Percentiles rank a stretch among this genome's conserved stretches.
Evolutionary conservation across 257 asterid species (phyloP).

Genomic region (Solanum chilense): DNA sequence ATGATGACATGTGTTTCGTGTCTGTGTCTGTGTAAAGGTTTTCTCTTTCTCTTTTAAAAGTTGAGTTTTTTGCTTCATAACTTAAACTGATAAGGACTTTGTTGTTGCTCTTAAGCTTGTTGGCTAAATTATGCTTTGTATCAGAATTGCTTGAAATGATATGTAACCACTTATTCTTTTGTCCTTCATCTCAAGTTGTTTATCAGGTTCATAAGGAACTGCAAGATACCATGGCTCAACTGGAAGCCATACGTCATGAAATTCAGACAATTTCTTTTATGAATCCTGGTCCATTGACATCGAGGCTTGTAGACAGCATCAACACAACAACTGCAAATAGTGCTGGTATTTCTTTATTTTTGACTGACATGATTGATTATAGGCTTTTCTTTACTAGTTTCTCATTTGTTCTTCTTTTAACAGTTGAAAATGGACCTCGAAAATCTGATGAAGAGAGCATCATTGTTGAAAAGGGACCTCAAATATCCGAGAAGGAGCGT

Average conservation of each 20-base stretch:
- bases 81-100: neutral
- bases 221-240: constrained; percentile 80
- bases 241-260: constrained; percentile 86
- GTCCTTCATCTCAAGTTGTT: neutral
- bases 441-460: constrained; percentile 20
- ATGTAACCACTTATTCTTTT: neutral
- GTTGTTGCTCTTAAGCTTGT: neutral
- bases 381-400: neutral
- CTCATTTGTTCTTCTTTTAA: neutral
- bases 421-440: constrained; percentile 25
- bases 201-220: constrained; percentile 80
- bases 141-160: neutral
- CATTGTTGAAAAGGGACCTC: constrained; percentile 17
- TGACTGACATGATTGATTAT: neutral
- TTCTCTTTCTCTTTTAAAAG: neutral
- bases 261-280: constrained; percentile 54
- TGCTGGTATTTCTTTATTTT: constrained; percentile 20
- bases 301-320: constrained; percentile 56
- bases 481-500: constrained; percentile 22
- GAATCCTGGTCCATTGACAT: constrained; percentile 63
- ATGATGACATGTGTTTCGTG: neutral
- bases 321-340: constrained; percentile 15
- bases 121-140: neutral
- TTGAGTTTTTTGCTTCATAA: neutral
- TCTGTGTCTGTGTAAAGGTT: neutral